These are phyloP conservation scores for Talaromyces amestolkiae DNA, from an alignment of 2,329 filamentous ascomycete species.

Conservation along the genomic window DNA sequence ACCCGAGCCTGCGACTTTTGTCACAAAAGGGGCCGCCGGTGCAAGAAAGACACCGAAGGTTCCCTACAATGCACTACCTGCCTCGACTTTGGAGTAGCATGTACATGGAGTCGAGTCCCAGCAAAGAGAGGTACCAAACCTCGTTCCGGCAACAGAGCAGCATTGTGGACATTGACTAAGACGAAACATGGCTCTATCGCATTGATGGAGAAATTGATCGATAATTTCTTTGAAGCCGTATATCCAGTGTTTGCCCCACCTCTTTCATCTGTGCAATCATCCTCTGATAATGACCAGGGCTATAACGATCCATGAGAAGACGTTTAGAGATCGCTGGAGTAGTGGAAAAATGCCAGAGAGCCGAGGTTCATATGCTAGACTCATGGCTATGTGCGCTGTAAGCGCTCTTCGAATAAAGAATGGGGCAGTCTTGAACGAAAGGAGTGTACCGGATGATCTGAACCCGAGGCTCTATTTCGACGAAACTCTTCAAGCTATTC, in stretches of 20 bases:
- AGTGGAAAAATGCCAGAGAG: neutral
- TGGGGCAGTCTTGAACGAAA: conserved; percentile 7
- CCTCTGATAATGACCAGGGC: neutral
- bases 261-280: neutral
- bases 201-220: conserved; percentile 11
- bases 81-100: conserved; percentile 10
- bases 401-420: conserved; percentile 14
- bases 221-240: conserved; percentile 11
- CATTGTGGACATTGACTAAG: conserved; percentile 4
- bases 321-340: conserved; percentile 5
- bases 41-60: neutral
- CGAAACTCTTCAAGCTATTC: neutral
- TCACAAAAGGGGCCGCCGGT: conserved; percentile 6
- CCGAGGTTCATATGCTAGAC: conserved; percentile 7
- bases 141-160: neutral
- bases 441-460: neutral
- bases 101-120: conserved; percentile 10
- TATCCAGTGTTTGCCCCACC: neutral
- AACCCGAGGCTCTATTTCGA: conserved; percentile 4
- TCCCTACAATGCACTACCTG: conserved; percentile 10
- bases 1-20: conserved; percentile 7
- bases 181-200: neutral
- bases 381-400: conserved; percentile 10
- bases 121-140: conserved; percentile 10
- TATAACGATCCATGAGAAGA: conserved; percentile 10